Base-by-base conservation (phyloP, 2,329 filamentous ascomycete species). In the Fusarium mangiferae region DNA sequence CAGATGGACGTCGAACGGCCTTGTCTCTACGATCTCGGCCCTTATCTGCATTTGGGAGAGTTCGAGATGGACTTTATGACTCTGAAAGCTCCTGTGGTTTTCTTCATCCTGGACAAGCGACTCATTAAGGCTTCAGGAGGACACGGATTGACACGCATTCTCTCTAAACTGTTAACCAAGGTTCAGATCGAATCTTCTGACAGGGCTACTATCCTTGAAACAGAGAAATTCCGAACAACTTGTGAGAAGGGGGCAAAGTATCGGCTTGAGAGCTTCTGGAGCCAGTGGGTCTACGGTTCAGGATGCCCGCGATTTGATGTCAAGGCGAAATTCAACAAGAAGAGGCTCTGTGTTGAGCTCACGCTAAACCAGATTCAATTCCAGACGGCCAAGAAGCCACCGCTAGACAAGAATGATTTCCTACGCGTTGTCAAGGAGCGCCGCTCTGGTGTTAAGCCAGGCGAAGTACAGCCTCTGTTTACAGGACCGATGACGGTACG, bases 401-500 rank as follows among this genome's bases (percentile, higher is more conserved):
- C 82, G 7, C 85, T 97, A 20, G 89, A 92, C 26, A 93, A 93
- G 70, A 86, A 90, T 18, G 91, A 93, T 6, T 98, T 99, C 78
- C 89, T 97, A 83, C 90, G 94, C 61, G 93, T 96, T 74, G 90
- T 96, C 63, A 94, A 97, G 76, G 95, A 98, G 82, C 90, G 92
- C 54, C 88, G 90, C 14, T 87, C 91, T 69, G 89, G 89, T 38
- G 88, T 97, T 41, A 91, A 90, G 65, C 88, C 91, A 22, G 92
- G 91, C 20, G 88, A 90, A 60, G 85, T 94, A 22, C 93, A 94
- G 73, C 89, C 91, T n/a, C 88, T 94, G 4, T 98, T 98, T 78
- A 96, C 95, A 2, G 96, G 96, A 0, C 96, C 96, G 0, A 98
- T 99, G 94, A 99, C 96, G 1, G 96, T 99, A 72, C 89, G 96